Percentiles rank a stretch among this genome's conserved stretches.
Conservation (phyloP, 2,329 filamentous ascomycete genomes). For the Pestalotiopsis sp. region DNA sequence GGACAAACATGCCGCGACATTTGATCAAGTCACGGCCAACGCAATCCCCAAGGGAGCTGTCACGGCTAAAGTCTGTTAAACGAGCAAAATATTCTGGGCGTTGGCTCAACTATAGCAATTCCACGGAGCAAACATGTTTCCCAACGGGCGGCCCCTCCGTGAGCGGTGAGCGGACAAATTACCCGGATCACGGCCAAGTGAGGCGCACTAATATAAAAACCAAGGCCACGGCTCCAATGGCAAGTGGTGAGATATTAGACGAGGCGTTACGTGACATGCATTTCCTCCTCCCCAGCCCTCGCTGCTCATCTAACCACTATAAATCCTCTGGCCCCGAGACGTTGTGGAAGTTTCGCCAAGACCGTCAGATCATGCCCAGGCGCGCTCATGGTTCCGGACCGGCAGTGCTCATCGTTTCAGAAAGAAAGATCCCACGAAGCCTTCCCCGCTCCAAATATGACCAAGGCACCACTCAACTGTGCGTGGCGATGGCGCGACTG, state of each 20-base stretch:
- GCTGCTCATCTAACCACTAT: too few relatives aligned
- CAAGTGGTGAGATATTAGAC: background rate
- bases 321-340: too few relatives aligned
- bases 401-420: background rate
- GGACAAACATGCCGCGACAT: background rate
- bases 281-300: background rate
- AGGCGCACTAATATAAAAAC: background rate
- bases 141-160: background rate
- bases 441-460: background rate
- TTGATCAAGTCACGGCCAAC: background rate
- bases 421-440: background rate
- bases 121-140: background rate
- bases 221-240: background rate
- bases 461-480: background rate
- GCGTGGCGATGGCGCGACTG: background rate
- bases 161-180: background rate
- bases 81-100: background rate
- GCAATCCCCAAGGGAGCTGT: background rate
- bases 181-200: background rate
- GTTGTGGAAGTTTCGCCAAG: too few relatives aligned
- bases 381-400: background rate
- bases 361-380: too few relatives aligned
- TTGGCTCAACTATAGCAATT: background rate
- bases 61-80: conserved; percentile 2
- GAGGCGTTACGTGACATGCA: conserved; percentile 4